Base-by-base conservation (phyloP, 768 basidiomycete species). In the Terana coerulea region DNA sequence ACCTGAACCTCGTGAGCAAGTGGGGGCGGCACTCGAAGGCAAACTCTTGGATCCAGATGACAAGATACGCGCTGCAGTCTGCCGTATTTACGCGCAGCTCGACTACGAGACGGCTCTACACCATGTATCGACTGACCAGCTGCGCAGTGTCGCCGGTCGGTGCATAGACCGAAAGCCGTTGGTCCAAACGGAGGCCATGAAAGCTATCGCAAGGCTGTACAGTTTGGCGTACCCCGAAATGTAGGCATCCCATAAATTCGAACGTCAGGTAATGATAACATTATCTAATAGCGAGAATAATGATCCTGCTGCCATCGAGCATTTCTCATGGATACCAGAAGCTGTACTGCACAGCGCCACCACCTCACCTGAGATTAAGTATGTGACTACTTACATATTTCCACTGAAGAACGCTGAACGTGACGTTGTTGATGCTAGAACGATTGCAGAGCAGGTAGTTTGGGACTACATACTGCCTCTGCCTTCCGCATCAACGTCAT, bases 261-360 rank as follows among this genome's bases (percentile, higher is more conserved):
- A 10, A 10, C 11, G 11, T 14, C n/a, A n/a, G n/a, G n/a, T 15
- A 5, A 5, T 7, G 17, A 21, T 31, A 8, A 24, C 14, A 4
- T 30, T 28, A 15, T 21, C 28, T 51, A 25, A 37, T 33, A 98
- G 95, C 56, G 93, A 95, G 64, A 84, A 83, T 53, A 81, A 83
- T 34, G 90, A 93, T 48, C 68, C 76, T 2, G 72, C 79, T 1
- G 92, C 92, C 1, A 75, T 86, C 26, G 61, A 72, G 14, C 89
- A 95, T 40, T 98, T 98, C 61, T 83, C 81, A 0, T 99, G 97
- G 97, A 98, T 99, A 54, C 94, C 97, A 0, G 76, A 85, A 24
- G 72, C 76, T 34, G 72, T 98, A 26, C 71, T 95, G 8, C 74
- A 75, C 35, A 76, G 78, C 54, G 72, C 76, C 8, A 67, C 72